Base-by-base conservation (phyloP, 208 protist genomes). In the Acanthamoeba royreba region DNA sequence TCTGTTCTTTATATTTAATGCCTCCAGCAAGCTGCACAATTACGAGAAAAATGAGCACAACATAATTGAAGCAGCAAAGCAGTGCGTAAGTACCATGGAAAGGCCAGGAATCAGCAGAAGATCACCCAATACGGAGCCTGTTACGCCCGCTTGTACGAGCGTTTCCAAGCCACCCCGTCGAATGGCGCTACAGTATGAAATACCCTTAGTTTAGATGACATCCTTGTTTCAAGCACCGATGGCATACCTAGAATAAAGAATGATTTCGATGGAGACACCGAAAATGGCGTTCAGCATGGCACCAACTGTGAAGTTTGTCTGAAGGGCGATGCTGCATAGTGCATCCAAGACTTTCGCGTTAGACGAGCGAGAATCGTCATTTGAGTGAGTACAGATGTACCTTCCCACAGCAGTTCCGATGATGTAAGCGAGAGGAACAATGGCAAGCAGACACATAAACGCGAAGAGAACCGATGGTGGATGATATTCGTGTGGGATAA, bases 241-340 rank as follows among this genome's bases (percentile, higher is more conserved):
- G 15, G 95, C 13, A 35, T 79, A 35, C 13, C 81, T 94, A 72
- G 94, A 52, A 46, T 97, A 97, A 31, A 97, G 58, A 66, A 97
- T 97, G 53, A 97, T 89, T 49, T 97, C 97, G 40, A 98, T 97
- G 49, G 97, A 97, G 9, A 93, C 97, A n/a, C 97, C 97, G 92
- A 97, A 98, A 86, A 93, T 97, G n/a, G 97, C 97, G 61, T 98
- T 97, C 9, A 97, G 85, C 35, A 97, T 28, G 15, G 97, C 97
- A 77, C 97, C 97, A 28, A 98, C 93, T 47, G 96, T 94, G 83
- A 97, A 98, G 33, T 55, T 96, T 42, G 94, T 97, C 79, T 97
- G 97, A n/a, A 96, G 96, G 3, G 94, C 86, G 45, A 97, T 87
- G 45, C 46, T 83, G 52, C 72, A 0, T 15, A 33, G 13, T 9